These are phyloP conservation scores for Ascoidea rubescens DNA, from an alignment of 805 yeast genomes.

Conservation along the genomic window DNA sequence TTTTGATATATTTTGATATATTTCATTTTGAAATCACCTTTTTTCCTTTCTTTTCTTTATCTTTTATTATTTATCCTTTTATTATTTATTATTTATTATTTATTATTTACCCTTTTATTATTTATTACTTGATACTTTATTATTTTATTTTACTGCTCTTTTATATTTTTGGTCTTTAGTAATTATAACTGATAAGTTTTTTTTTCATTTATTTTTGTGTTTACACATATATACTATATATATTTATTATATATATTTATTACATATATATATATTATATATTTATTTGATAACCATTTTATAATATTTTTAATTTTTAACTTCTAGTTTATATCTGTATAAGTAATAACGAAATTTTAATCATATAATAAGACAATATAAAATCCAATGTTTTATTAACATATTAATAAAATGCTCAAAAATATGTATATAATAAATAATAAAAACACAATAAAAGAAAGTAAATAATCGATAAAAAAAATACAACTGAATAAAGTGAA, in stretches of 20 bases:
- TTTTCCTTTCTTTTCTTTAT: too few relatives aligned
- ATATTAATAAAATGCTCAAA: too few relatives aligned
- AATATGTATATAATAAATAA: too few relatives aligned
- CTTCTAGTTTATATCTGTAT: neutral
- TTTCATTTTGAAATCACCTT: too few relatives aligned
- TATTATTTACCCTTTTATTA: too few relatives aligned
- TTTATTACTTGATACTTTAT: too few relatives aligned
- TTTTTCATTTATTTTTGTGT: conserved; percentile 1
- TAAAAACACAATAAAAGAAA: too few relatives aligned
- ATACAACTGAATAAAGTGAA: neutral
- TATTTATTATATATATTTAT: neutral
- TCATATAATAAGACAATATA: neutral
- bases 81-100: too few relatives aligned
- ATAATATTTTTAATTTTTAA: neutral
- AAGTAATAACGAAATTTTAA: neutral
- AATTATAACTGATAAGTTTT: neutral
- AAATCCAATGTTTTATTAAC: too few relatives aligned
- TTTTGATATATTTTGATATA: too few relatives aligned
- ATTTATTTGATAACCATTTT: neutral
- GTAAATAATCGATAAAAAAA: neutral
- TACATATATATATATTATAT: neutral
- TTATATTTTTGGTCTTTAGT: neutral
- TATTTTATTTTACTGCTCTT: too few relatives aligned
- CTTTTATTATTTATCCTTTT: too few relatives aligned
- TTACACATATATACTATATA: neutral